phyloP scores from a whole-genome alignment of 2,329 filamentous ascomycete species.

The Fusarium sp. region DNA sequence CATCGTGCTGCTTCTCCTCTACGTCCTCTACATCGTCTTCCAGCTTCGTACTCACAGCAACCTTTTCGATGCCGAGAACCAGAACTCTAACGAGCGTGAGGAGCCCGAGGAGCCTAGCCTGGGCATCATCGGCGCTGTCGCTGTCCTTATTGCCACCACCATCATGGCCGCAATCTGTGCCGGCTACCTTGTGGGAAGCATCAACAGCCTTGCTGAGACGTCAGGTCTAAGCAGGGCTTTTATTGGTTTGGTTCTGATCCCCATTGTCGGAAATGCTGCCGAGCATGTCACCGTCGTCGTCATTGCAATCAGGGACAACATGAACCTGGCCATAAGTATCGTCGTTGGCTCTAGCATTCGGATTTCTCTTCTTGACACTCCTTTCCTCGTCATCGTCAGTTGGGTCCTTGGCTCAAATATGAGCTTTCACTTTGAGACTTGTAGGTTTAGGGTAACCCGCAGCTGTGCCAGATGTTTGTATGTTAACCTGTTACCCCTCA shows the following conservation, averaged over 20 bases:
- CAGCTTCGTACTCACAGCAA: not conserved
- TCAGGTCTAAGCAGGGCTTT: conserved; percentile 83
- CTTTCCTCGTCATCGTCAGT: conserved; percentile 81
- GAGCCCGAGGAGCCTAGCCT: conserved; percentile 64
- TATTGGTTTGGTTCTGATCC: conserved; percentile 82
- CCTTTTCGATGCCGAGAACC: not conserved
- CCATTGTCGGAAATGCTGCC: conserved; percentile 83
- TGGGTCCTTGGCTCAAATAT: conserved; percentile 80
- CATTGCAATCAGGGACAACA: conserved; percentile 81
- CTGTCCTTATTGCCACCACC: conserved; percentile 76
- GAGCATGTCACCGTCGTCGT: conserved; percentile 86
- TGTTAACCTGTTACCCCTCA: no score
- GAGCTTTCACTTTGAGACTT: conserved; percentile 82
- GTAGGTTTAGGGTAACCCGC: conserved; percentile 44
- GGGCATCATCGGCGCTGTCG: conserved; percentile 70
- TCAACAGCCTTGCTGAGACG: conserved; percentile 76
- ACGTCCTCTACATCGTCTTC: no score
- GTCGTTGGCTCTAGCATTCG: conserved; percentile 86
- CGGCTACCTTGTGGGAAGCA: conserved; percentile 81
- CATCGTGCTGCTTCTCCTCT: not conserved
- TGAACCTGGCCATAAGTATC: conserved; percentile 80
- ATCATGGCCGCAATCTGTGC: conserved; percentile 80
- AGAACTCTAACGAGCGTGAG: not conserved
- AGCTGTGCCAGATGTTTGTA: no score
- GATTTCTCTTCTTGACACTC: conserved; percentile 84